Percentiles rank a stretch among this genome's conserved stretches.
Conservation (phyloP, 257 asterid species). For the Anisodus acutangulus region DNA sequence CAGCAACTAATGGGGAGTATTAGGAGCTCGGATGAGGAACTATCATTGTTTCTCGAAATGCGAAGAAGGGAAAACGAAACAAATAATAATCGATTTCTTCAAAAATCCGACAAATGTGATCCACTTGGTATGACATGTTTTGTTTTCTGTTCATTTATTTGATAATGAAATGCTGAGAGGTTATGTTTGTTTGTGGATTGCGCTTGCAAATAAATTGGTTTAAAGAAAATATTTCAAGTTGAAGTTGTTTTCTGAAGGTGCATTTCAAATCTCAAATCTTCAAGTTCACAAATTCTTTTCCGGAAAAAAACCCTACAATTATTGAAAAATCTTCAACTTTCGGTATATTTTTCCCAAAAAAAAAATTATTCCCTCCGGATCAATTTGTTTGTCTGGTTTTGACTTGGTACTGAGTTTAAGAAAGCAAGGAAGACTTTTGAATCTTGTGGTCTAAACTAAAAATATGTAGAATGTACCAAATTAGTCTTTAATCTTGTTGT, state of each 20-base stretch:
- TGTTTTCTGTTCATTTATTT: no score
- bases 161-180: no score
- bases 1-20: slow-evolving; percentile 53
- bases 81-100: slow-evolving; percentile 65
- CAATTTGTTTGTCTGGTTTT: no score
- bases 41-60: slow-evolving; percentile 91
- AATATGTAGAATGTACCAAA: no score
- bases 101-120: slow-evolving; percentile 78
- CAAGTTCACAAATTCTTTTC: not conserved
- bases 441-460: no score
- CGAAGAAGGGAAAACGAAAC: slow-evolving; percentile 83
- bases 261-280: not conserved
- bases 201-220: not conserved
- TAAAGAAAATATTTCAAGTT: not conserved
- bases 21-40: slow-evolving; percentile 79
- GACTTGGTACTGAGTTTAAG: no score
- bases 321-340: not conserved
- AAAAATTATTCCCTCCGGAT: no score
- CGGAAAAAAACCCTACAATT: not conserved
- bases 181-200: not conserved
- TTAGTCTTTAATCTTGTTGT: no score
- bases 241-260: not conserved
- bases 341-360: no score
- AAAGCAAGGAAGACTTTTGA: no score
- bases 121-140: slow-evolving; percentile 54